A percentile compares a stretch with the other conserved stretches of the same genome.
Evolutionary conservation across 2,329 filamentous ascomycete genomes (phyloP).

Genomic region (Fusarium coicis): DNA sequence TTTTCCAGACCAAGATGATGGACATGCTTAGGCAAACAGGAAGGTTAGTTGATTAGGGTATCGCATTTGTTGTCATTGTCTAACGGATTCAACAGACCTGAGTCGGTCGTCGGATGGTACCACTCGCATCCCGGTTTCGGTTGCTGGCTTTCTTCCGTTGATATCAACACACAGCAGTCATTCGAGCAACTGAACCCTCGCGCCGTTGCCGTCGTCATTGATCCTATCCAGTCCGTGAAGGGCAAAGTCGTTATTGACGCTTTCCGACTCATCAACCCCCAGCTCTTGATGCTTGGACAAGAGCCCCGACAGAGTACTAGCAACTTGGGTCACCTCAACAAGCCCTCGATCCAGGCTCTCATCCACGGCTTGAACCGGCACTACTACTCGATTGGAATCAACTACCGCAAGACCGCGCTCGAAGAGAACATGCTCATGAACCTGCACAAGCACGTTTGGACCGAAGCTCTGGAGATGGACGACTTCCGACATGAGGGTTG

Average conservation of each 20-base stretch:
- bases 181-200: slow-evolving; percentile 98
- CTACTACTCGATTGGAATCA: slow-evolving; percentile 99
- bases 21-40: slow-evolving; percentile 99
- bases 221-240: slow-evolving; percentile 99
- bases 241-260: slow-evolving; percentile 99
- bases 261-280: slow-evolving; percentile 97
- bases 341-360: slow-evolving; percentile 98
- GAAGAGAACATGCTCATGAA: slow-evolving; percentile 99
- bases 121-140: slow-evolving; percentile 99
- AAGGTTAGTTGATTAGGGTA: slow-evolving; percentile 67
- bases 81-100: slow-evolving; percentile 69
- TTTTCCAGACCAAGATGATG: slow-evolving; percentile 99
- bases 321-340: slow-evolving; percentile 97
- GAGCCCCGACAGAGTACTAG: slow-evolving; percentile 98
- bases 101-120: slow-evolving; percentile 99
- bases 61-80: slow-evolving; percentile 4
- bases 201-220: slow-evolving; percentile 96
- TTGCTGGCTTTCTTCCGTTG: slow-evolving; percentile 98
- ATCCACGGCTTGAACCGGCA: slow-evolving; percentile 98
- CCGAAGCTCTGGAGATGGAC: slow-evolving; percentile 95
- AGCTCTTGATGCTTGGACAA: slow-evolving; percentile 97
- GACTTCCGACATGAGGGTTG: slow-evolving; percentile 88
- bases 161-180: slow-evolving; percentile 99
- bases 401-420: slow-evolving; percentile 95
- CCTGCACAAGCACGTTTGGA: slow-evolving; percentile 99